phyloP scores from a whole-genome alignment of 1,284 basidiomycete genomes.

The Puccinia sorghi region DNA sequence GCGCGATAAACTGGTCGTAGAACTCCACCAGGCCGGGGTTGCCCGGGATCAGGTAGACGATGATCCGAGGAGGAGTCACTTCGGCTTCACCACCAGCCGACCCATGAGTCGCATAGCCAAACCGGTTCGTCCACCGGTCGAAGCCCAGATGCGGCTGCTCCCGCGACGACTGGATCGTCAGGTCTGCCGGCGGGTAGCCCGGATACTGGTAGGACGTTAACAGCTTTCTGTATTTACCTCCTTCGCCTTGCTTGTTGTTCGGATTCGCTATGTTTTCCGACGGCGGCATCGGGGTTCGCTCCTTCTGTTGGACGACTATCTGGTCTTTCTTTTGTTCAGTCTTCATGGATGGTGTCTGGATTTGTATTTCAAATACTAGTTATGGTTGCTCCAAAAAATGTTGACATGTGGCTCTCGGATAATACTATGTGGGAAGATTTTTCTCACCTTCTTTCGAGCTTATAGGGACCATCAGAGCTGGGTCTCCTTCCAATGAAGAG shows the following conservation, averaged over 20 bases:
- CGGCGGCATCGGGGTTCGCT: neutral
- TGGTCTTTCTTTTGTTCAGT: too few species aligned
- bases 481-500: too few species aligned
- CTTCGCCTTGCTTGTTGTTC: neutral
- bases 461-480: too few species aligned
- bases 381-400: too few species aligned
- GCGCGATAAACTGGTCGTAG: slow-evolving; percentile 25
- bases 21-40: slow-evolving; percentile 45
- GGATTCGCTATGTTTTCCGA: neutral
- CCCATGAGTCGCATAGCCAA: neutral
- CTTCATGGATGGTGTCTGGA: too few species aligned
- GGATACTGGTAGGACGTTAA: slow-evolving; percentile 24
- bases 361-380: too few species aligned
- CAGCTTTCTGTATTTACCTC: neutral
- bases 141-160: slow-evolving; percentile 15
- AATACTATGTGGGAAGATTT: too few species aligned
- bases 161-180: slow-evolving; percentile 18
- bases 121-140: slow-evolving; percentile 13
- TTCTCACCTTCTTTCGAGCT: too few species aligned
- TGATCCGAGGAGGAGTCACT: neutral
- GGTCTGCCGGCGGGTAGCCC: slow-evolving; percentile 17
- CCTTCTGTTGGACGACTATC: too few species aligned
- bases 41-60: slow-evolving; percentile 39
- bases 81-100: neutral
- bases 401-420: too few species aligned